Percentiles rank a stretch among this genome's conserved stretches.
phyloP scores from a whole-genome alignment of 1,139 yeast genomes.

The Blastobotrys capitulatus region DNA sequence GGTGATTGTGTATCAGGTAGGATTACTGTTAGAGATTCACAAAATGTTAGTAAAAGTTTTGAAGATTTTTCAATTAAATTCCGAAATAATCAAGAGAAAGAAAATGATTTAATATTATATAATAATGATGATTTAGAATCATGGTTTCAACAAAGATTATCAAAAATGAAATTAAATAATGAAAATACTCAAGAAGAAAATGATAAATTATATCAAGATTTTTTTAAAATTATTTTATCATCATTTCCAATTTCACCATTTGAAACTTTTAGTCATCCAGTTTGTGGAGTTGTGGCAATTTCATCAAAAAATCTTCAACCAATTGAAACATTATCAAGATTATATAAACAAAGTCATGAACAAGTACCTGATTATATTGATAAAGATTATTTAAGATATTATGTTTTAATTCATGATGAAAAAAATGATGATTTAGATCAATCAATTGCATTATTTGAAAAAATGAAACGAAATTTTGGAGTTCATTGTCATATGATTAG shows the following conservation, averaged over 20 bases:
- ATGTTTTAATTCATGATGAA: conserved; percentile 37
- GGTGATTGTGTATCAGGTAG: conserved; percentile 38
- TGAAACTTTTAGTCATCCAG: conserved; percentile 88
- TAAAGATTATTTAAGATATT: conserved; percentile 35
- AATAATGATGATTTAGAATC: background rate
- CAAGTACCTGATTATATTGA: conserved; percentile 32
- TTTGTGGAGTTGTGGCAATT: conserved; percentile 67
- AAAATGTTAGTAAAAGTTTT: conserved; percentile 26
- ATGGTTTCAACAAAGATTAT: background rate
- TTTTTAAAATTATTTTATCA: conserved; percentile 57
- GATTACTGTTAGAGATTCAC: conserved; percentile 40
- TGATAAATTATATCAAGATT: conserved; percentile 24
- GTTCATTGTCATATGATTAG: conserved; percentile 34
- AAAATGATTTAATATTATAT: background rate
- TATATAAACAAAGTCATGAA: conserved; percentile 32
- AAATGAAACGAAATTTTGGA: conserved; percentile 35
- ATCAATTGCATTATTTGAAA: conserved; percentile 31
- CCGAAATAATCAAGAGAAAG: conserved; percentile 2
- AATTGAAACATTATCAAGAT: conserved; percentile 41
- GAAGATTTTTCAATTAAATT: conserved; percentile 33
- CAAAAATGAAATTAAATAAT: background rate
- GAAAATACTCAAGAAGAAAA: background rate
- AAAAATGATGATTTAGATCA: conserved; percentile 29
- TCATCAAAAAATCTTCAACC: conserved; percentile 44
- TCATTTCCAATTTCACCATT: conserved; percentile 65